Base-by-base conservation (phyloP, 495 filamentous ascomycete species). In the Xylaria palmicola region DNA sequence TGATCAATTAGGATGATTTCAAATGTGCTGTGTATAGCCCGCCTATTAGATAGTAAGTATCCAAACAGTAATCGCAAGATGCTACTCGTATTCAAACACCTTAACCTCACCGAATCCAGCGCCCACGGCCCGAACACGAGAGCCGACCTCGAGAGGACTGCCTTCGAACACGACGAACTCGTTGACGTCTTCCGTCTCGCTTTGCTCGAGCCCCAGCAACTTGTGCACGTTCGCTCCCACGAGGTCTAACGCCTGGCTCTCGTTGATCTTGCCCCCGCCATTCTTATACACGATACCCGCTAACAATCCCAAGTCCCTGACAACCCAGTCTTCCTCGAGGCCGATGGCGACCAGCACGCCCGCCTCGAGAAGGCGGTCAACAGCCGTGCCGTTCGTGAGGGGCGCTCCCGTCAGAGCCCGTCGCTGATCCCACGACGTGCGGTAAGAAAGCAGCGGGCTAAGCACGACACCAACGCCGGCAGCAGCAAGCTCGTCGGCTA, bases 241-340 rank as follows among this genome's bases (percentile, higher is more conserved):
- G 54, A 86, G 67, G 37, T 73, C 72, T 24, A 81, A 61, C 1
- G 74, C 77, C 17, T 78, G 67, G 53, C 63, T 63, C 65, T 78
- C 68, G 29, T 64, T 65, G 7, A 81, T 57, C 53, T 56, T 60
- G 19, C 77, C 76, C 6, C 66, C 71, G 10, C 80, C 65, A 60
- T 85, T 83, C 60, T 68, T 65, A 64, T 73, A 75, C 62, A 73
- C 82, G 29, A 77, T 81, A 2, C 82, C 82, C 1, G 83, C 82
- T 37, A 77, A 57, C 48, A 85, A 59, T 1, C 72, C 74, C 47
- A 80, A 43, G 36, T 83, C 76, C 20, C 79, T 62, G 5, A 81
- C 80, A 27, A 75, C 50, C 75, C 76, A 83, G 62, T 83, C 76
- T 69, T 83, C 80, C 19, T 75, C 68, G 5, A 79, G 65, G 3